Conservation (phyloP, 2,329 filamentous ascomycete species). For the Aureobasidium sp. region DNA sequence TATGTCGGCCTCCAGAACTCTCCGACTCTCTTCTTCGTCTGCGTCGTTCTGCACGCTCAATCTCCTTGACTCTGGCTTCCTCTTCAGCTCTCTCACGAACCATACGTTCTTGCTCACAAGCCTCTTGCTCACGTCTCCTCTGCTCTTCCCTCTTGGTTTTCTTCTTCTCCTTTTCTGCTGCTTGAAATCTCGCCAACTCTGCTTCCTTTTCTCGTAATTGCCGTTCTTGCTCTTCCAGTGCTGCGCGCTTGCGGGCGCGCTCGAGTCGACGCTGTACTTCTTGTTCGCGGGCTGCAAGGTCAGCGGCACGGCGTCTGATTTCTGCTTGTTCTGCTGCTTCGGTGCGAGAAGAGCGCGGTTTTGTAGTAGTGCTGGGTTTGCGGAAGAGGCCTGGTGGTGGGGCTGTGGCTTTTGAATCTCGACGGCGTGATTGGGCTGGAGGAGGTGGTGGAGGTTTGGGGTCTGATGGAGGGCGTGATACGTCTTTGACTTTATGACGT, state of each 20-base stretch:
- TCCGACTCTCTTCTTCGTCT: not conserved
- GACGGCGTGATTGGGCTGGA: not conserved
- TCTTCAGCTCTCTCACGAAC: not conserved
- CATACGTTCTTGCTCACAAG: not conserved
- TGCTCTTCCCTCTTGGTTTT: not conserved
- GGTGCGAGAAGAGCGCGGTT: not conserved
- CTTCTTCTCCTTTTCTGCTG: not conserved
- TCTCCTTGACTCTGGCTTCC: not conserved
- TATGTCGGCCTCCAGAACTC: not conserved
- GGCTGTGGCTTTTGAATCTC: not conserved
- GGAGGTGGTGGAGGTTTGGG: too few relatives aligned
- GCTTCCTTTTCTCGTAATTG: not conserved
- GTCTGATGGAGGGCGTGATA: not conserved
- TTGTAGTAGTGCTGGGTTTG: not conserved
- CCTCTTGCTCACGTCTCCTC: not conserved
- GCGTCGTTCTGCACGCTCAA: not conserved
- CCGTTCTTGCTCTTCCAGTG: not conserved
- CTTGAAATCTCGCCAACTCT: not conserved
- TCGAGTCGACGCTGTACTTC: not conserved
- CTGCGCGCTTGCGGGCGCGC: not conserved
- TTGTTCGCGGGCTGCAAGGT: conserved; percentile 1
- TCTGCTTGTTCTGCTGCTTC: not conserved
- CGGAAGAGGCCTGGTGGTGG: not conserved
- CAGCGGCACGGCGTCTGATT: not conserved
- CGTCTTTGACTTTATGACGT: not conserved